phyloP scores from a whole-genome alignment of 2,329 filamentous ascomycete genomes.

The Dactylellina cionopaga region DNA sequence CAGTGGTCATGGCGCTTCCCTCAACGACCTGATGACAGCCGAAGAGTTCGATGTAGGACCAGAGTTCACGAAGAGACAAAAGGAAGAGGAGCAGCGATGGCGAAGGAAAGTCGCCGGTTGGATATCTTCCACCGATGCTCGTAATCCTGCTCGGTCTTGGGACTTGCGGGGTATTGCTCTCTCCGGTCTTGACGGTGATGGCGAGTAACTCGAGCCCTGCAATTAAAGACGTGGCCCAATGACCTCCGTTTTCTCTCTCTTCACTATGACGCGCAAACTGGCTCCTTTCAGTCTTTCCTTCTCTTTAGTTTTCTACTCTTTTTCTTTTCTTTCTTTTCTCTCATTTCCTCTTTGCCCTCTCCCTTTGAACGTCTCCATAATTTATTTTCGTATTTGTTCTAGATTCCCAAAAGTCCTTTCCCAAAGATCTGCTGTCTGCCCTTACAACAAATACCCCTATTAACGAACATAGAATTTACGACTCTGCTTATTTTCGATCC shows the following conservation, averaged over 20 bases:
- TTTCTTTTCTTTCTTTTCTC: slow-evolving; percentile 15
- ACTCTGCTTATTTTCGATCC: slow-evolving; percentile 7
- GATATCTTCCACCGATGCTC: slow-evolving; percentile 70
- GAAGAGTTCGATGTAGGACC: slow-evolving; percentile 98
- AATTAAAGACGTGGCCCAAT: background rate
- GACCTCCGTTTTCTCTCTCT: background rate
- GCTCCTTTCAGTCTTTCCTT: background rate
- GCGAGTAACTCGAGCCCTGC: slow-evolving; percentile 1
- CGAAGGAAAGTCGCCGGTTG: slow-evolving; percentile 85
- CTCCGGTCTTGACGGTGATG: slow-evolving; percentile 69
- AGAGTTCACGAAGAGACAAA: slow-evolving; percentile 87
- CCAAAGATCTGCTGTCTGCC: slow-evolving; percentile 2
- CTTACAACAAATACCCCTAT: slow-evolving; percentile 38
- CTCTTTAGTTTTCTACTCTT: background rate
- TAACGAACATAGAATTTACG: slow-evolving; percentile 48
- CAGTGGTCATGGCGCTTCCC: slow-evolving; percentile 60
- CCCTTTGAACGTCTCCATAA: background rate
- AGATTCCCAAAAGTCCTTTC: slow-evolving; percentile 29
- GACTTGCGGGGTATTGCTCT: slow-evolving; percentile 74
- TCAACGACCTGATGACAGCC: slow-evolving; percentile 83
- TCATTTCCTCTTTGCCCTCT: background rate
- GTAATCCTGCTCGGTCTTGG: slow-evolving; percentile 63
- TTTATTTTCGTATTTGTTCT: slow-evolving; percentile 1
- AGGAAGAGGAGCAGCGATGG: slow-evolving; percentile 93
- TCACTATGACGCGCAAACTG: background rate